These are phyloP conservation scores for Phytopythium vexans DNA, from an alignment of 352 stramenopile genomes.

Conservation along the genomic window DNA sequence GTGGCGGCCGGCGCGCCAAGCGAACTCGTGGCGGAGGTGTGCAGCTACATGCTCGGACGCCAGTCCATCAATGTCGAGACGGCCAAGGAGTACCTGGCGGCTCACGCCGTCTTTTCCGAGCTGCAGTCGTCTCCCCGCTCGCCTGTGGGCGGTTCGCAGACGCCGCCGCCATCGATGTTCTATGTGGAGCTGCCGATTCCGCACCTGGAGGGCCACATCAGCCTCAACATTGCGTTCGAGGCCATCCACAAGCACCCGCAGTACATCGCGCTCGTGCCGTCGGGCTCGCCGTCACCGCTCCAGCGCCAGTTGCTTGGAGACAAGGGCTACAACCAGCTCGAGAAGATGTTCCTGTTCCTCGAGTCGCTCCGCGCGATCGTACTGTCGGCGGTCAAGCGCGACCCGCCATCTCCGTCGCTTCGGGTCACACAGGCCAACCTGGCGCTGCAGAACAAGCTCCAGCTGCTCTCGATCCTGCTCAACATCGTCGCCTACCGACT, in stretches of 20 bases:
- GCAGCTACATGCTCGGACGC: constrained; percentile 82
- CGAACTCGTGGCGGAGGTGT: constrained; percentile 80
- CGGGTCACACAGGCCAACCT: constrained; percentile 56
- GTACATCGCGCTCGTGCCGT: constrained; percentile 75
- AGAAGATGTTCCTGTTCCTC: constrained; percentile 85
- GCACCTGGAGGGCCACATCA: constrained; percentile 63
- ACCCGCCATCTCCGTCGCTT: constrained; percentile 1
- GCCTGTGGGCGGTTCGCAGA: constrained; percentile 30
- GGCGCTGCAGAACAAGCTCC: constrained; percentile 80
- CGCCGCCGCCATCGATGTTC: constrained; percentile 72
- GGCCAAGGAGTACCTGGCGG: constrained; percentile 79
- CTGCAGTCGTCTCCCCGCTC: constrained; percentile 49
- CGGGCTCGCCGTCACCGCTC: constrained; percentile 20
- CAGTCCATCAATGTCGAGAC: constrained; percentile 83
- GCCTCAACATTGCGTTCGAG: constrained; percentile 82
- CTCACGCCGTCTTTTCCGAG: constrained; percentile 75
- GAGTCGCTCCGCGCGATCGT: constrained; percentile 79
- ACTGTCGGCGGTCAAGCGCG: constrained; percentile 24
- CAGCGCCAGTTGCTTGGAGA: constrained; percentile 73
- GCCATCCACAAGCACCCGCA: constrained; percentile 73
- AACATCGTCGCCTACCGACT: constrained; percentile 82
- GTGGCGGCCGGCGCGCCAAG: constrained; percentile 74
- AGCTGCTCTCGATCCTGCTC: constrained; percentile 77
- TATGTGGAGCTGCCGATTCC: constrained; percentile 81
- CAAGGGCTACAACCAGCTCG: constrained; percentile 86